Evolutionary conservation across 352 stramenopile species (phyloP).

Genomic region (Globisporangium sylvaticum): DNA sequence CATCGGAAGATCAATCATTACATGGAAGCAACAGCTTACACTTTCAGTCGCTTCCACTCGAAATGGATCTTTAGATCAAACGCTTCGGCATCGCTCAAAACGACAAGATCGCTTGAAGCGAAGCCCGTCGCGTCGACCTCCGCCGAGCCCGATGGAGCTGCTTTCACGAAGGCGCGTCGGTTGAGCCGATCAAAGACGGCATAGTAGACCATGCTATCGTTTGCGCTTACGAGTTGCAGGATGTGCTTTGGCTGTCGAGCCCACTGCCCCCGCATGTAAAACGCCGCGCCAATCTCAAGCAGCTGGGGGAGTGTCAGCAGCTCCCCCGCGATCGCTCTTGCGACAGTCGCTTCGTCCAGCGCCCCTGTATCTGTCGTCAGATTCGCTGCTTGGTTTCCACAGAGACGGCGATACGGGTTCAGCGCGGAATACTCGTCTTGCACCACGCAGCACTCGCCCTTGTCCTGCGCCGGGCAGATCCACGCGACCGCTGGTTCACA

Average conservation of each 20-base stretch:
- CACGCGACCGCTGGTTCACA: slow-evolving; percentile 19
- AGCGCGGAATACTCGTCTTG: slow-evolving; percentile 2
- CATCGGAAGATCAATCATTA: neutral
- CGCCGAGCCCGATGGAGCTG: neutral
- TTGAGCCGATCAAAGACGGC: slow-evolving; percentile 11
- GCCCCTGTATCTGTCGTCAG: no score
- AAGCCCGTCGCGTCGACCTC: neutral
- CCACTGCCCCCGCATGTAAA: slow-evolving; percentile 22
- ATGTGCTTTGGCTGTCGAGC: neutral
- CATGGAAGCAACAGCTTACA: slow-evolving; percentile 14
- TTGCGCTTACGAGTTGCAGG: neutral
- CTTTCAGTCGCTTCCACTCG: slow-evolving; percentile 11
- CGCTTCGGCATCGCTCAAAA: slow-evolving; percentile 12
- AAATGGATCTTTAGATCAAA: slow-evolving; percentile 18
- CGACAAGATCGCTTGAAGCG: slow-evolving; percentile 1
- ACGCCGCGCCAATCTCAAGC: slow-evolving; percentile 3
- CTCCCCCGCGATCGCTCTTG: neutral
- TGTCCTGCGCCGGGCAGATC: slow-evolving; percentile 16
- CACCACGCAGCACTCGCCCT: slow-evolving; percentile 17
- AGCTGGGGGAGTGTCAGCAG: neutral
- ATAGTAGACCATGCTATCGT: neutral
- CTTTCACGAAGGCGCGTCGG: neutral
- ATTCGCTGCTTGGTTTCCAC: neutral
- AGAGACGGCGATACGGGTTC: slow-evolving; percentile 9
- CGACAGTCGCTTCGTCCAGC: slow-evolving; percentile 1